A percentile compares a stretch with the other conserved stretches of the same genome.
Conservation (phyloP, 306 rosid species). For the Dalbergia oliveri region DNA sequence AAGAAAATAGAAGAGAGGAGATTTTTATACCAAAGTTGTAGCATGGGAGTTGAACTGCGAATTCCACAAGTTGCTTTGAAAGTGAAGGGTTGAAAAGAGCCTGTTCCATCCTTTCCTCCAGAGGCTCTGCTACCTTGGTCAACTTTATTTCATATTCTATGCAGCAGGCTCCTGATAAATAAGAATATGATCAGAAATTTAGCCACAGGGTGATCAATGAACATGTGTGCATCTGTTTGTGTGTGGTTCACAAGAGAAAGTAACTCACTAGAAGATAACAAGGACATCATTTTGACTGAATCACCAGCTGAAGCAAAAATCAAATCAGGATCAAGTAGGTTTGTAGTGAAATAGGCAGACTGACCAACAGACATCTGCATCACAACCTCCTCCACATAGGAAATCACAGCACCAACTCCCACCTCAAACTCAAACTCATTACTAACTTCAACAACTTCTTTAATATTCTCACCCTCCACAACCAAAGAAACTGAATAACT, state of each 20-base stretch:
- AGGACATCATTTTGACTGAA: conserved; percentile 59
- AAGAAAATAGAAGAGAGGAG: conserved; percentile 38
- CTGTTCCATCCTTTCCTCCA: conserved; percentile 97
- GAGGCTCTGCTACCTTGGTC: conserved; percentile 76
- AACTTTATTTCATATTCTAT: conserved; percentile 71
- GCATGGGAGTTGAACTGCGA: conserved; percentile 81
- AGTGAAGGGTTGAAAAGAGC: conserved; percentile 97
- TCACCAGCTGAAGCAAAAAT: conserved; percentile 76
- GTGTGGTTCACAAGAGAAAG: conserved; percentile 47
- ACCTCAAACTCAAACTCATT: conserved; percentile 92
- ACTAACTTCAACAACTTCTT: conserved; percentile 73
- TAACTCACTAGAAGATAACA: conserved; percentile 81
- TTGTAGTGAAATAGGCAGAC: conserved; percentile 65
- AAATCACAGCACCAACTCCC: conserved; percentile 72
- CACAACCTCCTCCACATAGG: conserved; percentile 74
- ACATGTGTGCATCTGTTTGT: neutral
- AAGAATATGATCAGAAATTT: conserved; percentile 37
- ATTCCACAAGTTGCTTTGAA: conserved; percentile 96
- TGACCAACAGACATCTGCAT: conserved; percentile 83
- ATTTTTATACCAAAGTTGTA: conserved; percentile 69
- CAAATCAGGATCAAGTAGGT: conserved; percentile 65
- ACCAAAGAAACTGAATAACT: conserved; percentile 71
- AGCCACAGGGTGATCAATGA: conserved; percentile 22
- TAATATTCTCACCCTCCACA: conserved; percentile 52
- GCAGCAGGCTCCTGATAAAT: conserved; percentile 62